Evolutionary conservation across 768 basidiomycete genomes (phyloP), one percentile per base, ranked within the genome.

Genomic region (Gloeopeniophorella convolvens): DNA sequence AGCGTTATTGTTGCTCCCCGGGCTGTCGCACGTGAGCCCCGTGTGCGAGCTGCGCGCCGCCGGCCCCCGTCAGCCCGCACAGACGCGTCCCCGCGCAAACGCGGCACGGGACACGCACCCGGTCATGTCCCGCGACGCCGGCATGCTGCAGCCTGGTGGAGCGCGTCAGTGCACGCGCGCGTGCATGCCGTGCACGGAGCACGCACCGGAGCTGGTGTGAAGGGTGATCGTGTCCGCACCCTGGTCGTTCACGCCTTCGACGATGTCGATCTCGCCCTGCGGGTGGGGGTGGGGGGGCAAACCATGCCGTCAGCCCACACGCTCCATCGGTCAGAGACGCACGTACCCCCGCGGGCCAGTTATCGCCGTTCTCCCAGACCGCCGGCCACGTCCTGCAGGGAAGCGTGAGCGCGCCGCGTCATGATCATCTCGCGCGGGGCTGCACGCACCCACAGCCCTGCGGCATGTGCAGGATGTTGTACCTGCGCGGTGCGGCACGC

Each of bases 391-490:
- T 70, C 23, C 57, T 57, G 40, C 36, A 51, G n/a, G n/a, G n/a
- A n/a, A n/a, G n/a, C n/a, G n/a, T n/a, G 33, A 15, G 39, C 35
- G 18, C 30, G 60, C 12, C 20, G 11, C 20, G 50, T 42, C 35
- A 40, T 34, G n/a, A 52, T n/a, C 18, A 4, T 28, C 46, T 45
- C 47, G 45, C 28, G 16, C 24, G 54, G 23, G 45, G 35, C 18
- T 41, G 23, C 31, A 42, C 72, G 45, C 48, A 74, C 75, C 73
- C 76, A 60, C 78, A 78, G n/a, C 79, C 79, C 58, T 77, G 68
- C 7, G 80, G 80, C 77, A 82, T 81, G 60, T 82, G 79, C 18
- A 69, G 62, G 46, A 81, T 59, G 58, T 81, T 73, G 56, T 76
- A 70, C 28, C 69, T 72, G 37, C 16, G n/a, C 48, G 47, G 32